Base-by-base conservation (phyloP, 2,329 filamentous ascomycete species). In the Colletotrichum tropicale region DNA sequence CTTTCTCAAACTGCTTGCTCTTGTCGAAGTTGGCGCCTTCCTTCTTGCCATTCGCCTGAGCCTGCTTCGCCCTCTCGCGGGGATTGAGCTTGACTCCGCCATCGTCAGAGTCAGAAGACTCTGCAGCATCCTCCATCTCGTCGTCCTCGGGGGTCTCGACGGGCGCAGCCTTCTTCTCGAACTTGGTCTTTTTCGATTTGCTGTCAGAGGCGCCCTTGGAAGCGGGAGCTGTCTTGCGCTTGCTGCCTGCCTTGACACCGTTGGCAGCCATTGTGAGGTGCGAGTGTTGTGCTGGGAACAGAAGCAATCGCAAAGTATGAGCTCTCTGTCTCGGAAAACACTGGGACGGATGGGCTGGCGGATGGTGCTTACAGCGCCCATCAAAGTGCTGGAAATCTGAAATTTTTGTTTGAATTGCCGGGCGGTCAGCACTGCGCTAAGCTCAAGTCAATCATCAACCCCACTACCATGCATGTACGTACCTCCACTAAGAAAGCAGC, bases 221-320 rank as follows among this genome's bases (percentile, higher is more conserved):
- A 38, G 80, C 81, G 9, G 86, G 82, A 30, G 86, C 83, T 38
- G 87, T 86, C 84, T 93, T 93, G 78, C 92, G 87, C 85, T 93
- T 93, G 76, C 84, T 87, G 66, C 89, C 89, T 43, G 84, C 83
- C 61, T 84, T 84, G 69, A 86, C 83, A 74, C 82, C 81, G 81
- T 89, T 91, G 48, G 65, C 86, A 38, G 88, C 88, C 89, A 91
- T 91, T 75, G 76, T 83, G 80, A 77, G 58, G 60, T 66, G 38
- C 56, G 26, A 43, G 48, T 38, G 38, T 67, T 71, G 28, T 70
- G 48, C 70, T 48, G 43, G 65, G 56, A 62, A 71, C 67, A 74
- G 58, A 26, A 58, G 34, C 32, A 66, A 67, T 74, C 36, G 60
- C 70, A 58, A 62, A 48, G 58, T 71, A 61, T 69, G 26, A 64